Base-by-base conservation (phyloP, 2,329 filamentous ascomycete species). In the Bimuria novae-zelandiae region DNA sequence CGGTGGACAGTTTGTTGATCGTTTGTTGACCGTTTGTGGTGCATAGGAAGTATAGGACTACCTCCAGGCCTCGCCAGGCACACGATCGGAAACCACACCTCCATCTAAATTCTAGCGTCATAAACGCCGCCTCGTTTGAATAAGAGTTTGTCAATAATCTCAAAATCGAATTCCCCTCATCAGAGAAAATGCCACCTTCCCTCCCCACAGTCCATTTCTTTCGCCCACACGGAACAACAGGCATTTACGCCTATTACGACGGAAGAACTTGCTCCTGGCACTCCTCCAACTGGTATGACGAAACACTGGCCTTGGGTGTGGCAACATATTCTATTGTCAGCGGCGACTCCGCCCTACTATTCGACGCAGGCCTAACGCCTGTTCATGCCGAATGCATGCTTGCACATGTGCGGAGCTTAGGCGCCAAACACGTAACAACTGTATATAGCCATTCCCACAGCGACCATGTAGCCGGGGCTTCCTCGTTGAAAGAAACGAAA, bases 371-470 rank as follows among this genome's bases (percentile, higher is more conserved):
- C 30, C 49, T 58, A 12, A 53, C 56, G 2, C 29, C 53, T 11
- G 50, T 46, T 1, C 37, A 46, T 23, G 52, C 52, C 10, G 30
- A 23, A 6, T 49, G 39, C 23, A 56, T 58, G 52, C 45, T 58
- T 21, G 33, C 49, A n/a, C 56, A 58, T 25, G 52, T 58, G 25
- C 41, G 39, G 16, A 51, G 32, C 12, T 43, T 58, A 3, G 56
- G 56, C 21, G 56, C 41, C 2, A 53, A 41, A 2, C 44, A 49
- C 12, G 42, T 52, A 12, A 53, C 41, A 6, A 50, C 44, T 11
- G 56, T 58, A 14, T 56, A 56, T 46, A 55, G 52, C 36, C 56
- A 58, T 35, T 51, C 39, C 36, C 56, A 58, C 37, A 53, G 44
- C 42, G 56, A 58, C 32, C 56, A 58, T 19, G 51, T 58, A 23